Evolutionary conservation across 1,139 yeast genomes (phyloP), one percentile per base, ranked within the genome.

Genomic region (Yamadazyma dushanensis): DNA sequence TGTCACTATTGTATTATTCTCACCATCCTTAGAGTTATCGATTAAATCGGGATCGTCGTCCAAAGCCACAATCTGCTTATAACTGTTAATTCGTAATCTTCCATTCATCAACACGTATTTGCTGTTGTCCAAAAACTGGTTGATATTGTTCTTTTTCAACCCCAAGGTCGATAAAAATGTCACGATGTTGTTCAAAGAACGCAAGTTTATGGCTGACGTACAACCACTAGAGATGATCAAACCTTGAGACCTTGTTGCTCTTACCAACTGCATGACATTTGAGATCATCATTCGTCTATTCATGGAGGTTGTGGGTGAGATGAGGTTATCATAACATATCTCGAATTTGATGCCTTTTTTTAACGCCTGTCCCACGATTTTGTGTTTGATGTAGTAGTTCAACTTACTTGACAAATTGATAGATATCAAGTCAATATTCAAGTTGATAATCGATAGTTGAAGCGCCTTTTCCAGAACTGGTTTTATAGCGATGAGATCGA

Each of bases 321-420:
- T 61, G 22, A 82, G 63, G 30, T 78, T 67, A 11, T 78, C 66
- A 57, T 92, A 92, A 37, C 80, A 73, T 10, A 92, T 73, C 56
- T 92, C 98, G 47, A 92, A 76, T 47, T 80, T 80, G 31, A 89
- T 75, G 1, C 98, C 98, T 39, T 84, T 76, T 14, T 83, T 83
- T 13, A 86, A 72, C 1, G 95, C 97, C 31, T 88, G 79, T 27
- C 96, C 85, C 8, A 89, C 73, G 1, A 88, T 80, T 51, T 89
- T 87, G 62, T 88, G 96, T 46, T 85, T 83, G 46, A 92, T 65
- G 56, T 78, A 86, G 48, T 80, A 83, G 0, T 96, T 94, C 32
- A 88, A 63, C 40, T 88, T 73, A 27, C 71, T 66, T 13, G 76
- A 63, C 55, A 85, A 73, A 41, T 85, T 80, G 36, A 92, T 72